These are phyloP conservation scores for Echinosophora koreensis DNA, from an alignment of 306 rosid genomes.

Conservation along the genomic window DNA sequence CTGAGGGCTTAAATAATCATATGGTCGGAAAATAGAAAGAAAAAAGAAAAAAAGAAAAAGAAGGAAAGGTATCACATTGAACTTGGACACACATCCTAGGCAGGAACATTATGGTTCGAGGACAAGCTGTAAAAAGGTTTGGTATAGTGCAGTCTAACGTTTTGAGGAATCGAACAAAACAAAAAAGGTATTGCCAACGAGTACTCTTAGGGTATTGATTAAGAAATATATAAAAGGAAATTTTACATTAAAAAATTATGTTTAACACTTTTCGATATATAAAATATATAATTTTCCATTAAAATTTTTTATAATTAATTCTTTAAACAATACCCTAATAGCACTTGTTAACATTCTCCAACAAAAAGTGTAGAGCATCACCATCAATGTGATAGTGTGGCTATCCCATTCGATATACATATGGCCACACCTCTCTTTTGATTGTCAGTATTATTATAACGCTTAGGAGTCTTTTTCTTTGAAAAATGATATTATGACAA, in stretches of 20 bases:
- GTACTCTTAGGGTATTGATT: no score
- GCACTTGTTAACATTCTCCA: no score
- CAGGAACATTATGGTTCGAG: background rate
- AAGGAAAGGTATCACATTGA: slow-evolving; percentile 45
- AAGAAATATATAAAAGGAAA: no score
- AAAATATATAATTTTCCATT: no score
- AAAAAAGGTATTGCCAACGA: no score
- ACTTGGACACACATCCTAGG: slow-evolving; percentile 53
- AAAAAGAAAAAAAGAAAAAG: background rate
- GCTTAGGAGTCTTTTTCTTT: background rate
- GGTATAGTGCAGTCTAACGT: slow-evolving; percentile 40
- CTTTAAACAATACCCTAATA: no score
- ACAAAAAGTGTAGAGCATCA: slow-evolving; percentile 38
- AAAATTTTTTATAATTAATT: no score
- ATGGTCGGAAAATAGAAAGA: slow-evolving; percentile 6
- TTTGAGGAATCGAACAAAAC: slow-evolving; percentile 42
- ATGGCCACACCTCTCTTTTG: background rate
- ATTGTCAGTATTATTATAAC: background rate
- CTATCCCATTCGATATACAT: background rate
- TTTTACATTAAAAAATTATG: no score
- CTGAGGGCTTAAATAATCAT: slow-evolving; percentile 36
- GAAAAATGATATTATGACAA: no score
- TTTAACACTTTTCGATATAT: no score
- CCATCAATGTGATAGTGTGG: no score
- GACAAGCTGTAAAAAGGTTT: slow-evolving; percentile 43